Conservation (phyloP, 768 basidiomycete species). For the Rhizopogon vinicolor region DNA sequence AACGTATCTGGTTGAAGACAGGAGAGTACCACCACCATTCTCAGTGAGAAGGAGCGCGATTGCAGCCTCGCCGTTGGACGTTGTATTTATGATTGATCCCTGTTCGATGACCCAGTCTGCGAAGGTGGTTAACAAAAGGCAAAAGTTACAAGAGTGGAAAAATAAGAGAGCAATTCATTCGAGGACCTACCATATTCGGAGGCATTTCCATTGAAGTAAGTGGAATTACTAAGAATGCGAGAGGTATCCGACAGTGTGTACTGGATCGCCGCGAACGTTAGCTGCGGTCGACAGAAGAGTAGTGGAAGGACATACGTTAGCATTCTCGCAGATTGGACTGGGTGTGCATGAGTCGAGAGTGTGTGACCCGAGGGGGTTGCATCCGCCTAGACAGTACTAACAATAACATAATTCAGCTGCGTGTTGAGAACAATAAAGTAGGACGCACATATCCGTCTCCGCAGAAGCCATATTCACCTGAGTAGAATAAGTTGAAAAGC, state of each 20-base stretch:
- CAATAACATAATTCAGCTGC: conserved; percentile 4
- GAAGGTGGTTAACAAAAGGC: background rate
- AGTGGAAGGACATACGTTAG: conserved; percentile 37
- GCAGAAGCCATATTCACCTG: conserved; percentile 54
- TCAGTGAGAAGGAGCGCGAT: conserved; percentile 66
- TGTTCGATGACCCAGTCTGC: conserved; percentile 70
- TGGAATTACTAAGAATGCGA: conserved; percentile 60
- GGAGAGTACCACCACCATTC: conserved; percentile 67
- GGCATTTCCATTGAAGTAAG: conserved; percentile 71
- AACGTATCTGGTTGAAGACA: conserved; percentile 77
- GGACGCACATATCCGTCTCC: conserved; percentile 35
- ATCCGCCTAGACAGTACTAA: conserved; percentile 84
- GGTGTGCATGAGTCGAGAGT: conserved; percentile 63
- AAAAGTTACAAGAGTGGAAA: background rate
- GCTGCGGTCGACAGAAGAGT: background rate
- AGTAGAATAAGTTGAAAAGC: background rate
- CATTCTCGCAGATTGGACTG: conserved; percentile 64
- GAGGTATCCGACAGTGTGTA: conserved; percentile 61
- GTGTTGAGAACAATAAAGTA: background rate
- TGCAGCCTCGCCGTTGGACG: conserved; percentile 52
- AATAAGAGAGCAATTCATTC: background rate
- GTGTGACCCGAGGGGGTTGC: conserved; percentile 71
- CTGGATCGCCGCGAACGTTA: conserved; percentile 26
- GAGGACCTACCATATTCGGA: conserved; percentile 51
- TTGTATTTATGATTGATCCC: conserved; percentile 62